phyloP scores from a whole-genome alignment of 192 early-diverging fungal genomes.

The Backusella parvicylindrica region DNA sequence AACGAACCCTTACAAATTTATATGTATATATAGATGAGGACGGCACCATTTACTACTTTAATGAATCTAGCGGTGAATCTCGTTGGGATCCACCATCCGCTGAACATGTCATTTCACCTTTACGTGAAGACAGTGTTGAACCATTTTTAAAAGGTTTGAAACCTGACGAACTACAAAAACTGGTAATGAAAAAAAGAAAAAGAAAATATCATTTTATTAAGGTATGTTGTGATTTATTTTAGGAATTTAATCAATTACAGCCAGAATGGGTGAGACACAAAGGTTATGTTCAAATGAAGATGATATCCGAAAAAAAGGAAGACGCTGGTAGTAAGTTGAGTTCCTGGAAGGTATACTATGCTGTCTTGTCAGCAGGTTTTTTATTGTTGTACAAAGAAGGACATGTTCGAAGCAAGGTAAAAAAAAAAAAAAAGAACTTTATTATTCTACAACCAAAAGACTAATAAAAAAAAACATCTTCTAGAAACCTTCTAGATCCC shows the following conservation, averaged over 20 bases:
- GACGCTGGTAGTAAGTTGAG: constrained; percentile 21
- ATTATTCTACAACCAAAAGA: too few species aligned
- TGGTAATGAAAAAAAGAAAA: constrained; percentile 9
- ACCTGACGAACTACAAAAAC: constrained; percentile 22
- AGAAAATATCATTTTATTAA: neutral
- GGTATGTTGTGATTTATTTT: neutral
- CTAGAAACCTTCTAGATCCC: constrained; percentile 29
- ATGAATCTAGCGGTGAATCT: constrained; percentile 45
- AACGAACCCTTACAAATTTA: neutral
- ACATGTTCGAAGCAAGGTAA: constrained; percentile 30
- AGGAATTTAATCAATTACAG: constrained; percentile 44
- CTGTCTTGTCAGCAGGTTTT: constrained; percentile 38
- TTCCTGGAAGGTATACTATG: constrained; percentile 43
- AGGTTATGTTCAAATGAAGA: constrained; percentile 47
- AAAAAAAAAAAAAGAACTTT: neutral
- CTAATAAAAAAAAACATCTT: neutral
- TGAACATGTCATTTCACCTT: neutral
- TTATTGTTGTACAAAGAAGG: constrained; percentile 28
- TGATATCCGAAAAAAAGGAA: constrained; percentile 31
- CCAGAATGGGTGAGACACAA: constrained; percentile 34
- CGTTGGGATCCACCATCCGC: constrained; percentile 42
- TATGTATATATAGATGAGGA: constrained; percentile 38
- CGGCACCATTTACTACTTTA: constrained; percentile 51
- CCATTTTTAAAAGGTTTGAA: neutral
- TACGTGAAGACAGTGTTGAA: neutral